A percentile compares a stretch with the other conserved stretches of the same genome.
Conservation (phyloP, 257 asterid species). For the Primulina tabacum region DNA sequence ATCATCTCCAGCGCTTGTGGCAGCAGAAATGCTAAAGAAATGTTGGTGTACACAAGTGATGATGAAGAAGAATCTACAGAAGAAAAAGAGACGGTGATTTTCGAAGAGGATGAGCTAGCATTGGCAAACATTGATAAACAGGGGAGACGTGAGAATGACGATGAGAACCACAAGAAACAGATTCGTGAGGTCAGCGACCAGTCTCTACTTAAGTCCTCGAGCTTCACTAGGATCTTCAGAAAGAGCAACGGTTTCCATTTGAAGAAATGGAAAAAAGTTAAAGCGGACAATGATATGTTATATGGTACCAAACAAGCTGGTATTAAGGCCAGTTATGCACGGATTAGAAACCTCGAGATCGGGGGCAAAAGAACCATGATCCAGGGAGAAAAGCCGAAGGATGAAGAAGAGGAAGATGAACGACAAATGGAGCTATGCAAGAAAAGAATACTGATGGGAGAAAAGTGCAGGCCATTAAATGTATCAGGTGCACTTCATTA, state of each 20-base stretch:
- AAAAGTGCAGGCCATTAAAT: constrained; percentile 51
- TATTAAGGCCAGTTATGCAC: constrained; percentile 1
- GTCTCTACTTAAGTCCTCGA: background rate
- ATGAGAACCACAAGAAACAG: background rate
- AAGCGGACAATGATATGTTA: constrained; percentile 5
- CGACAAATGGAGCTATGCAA: constrained; percentile 51
- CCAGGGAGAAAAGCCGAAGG: background rate
- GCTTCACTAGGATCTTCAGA: constrained; percentile 27
- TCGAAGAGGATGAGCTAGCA: background rate
- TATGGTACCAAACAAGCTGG: constrained; percentile 2
- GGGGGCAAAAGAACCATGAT: background rate
- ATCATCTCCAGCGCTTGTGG: constrained; percentile 33
- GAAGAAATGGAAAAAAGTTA: constrained; percentile 28
- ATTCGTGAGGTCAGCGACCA: background rate
- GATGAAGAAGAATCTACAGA: constrained; percentile 2
- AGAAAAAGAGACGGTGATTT: background rate
- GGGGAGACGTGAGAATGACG: background rate
- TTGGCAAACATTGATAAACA: background rate
- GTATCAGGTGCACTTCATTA: constrained; percentile 56
- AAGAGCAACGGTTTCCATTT: constrained; percentile 24
- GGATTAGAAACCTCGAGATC: background rate
- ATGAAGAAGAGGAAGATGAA: constrained; percentile 12
- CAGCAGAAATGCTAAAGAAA: constrained; percentile 17
- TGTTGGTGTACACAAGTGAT: background rate
- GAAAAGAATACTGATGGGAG: constrained; percentile 76